Base-by-base conservation (phyloP, 495 filamentous ascomycete genomes). In the Entonaema liquescens region DNA sequence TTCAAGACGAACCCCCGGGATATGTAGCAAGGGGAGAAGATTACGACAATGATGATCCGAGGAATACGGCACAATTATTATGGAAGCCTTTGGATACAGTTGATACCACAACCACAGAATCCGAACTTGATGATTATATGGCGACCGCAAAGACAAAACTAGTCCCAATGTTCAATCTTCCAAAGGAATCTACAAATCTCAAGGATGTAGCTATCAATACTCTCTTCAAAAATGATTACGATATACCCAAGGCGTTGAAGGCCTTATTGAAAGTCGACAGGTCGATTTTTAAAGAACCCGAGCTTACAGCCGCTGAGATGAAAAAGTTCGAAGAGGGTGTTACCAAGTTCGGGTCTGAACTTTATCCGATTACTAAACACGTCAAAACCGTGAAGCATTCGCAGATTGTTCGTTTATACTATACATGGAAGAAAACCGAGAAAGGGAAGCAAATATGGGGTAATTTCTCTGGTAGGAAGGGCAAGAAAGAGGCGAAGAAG, bases 351-450 rank as follows among this genome's bases (percentile, higher is more conserved):
- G 96, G 95, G 36, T 98, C 95, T 0, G 95, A 99, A 79, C 88
- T 93, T 72, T 89, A 93, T 64, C 86, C 85, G 67, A 89, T 98
- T 53, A 93, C 89, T 49, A 90, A 91, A 72, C 92, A 97, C 77
- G 91, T 97, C 72, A 94, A 92, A 76, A 92, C 91, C 0, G 87
- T 93, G 29, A 88, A 86, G 42, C 87, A 93, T 67, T 88, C 87
- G 33, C 88, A 92, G 54, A 91, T 98, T 62, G 92, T 95, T 28
- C 90, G 95, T 11, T 97, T 91, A 67, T 99, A 98, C 77, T 98
- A 98, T 78, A 91, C 91, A 72, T 99, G 96, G 96, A 99, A 99
- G 83, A 98, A 98, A 78, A 93, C 94, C 0, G 87, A 91, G 1
- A 86, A 89, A 52, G 95, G 96, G 28, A 89, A 87, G 72, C 88